phyloP scores from a whole-genome alignment of 2,329 filamentous ascomycete species.

The Diaporthe caulivora region DNA sequence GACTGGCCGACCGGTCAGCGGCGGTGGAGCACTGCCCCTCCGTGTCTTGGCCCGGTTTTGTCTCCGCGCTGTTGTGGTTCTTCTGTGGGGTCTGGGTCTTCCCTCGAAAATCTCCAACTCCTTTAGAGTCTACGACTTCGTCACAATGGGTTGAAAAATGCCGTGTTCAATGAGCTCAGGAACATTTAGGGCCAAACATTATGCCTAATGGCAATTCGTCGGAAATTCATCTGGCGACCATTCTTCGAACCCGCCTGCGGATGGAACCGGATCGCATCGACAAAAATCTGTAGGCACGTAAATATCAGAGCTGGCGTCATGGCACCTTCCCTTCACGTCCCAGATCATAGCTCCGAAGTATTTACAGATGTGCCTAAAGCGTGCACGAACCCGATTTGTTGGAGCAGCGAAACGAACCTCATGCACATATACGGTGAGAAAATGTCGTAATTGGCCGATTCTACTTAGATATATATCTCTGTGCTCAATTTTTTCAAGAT shows the following conservation, averaged over 20 bases:
- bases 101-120: background rate
- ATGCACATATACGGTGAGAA: slow-evolving; percentile 5
- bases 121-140: too few species aligned
- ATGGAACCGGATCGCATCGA: too few species aligned
- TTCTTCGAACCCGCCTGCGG: too few species aligned
- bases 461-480: too few species aligned
- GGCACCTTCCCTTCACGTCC: too few species aligned
- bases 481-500: background rate
- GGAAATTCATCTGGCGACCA: too few species aligned
- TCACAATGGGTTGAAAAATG: too few species aligned
- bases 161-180: too few species aligned
- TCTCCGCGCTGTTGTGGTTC: slow-evolving; percentile 14
- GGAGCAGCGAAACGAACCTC: background rate
- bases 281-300: background rate
- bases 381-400: background rate
- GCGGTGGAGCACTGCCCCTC: slow-evolving; percentile 8
- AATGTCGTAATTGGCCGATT: too few species aligned
- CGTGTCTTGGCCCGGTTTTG: slow-evolving; percentile 20
- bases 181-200: background rate
- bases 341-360: too few species aligned
- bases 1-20: slow-evolving; percentile 4
- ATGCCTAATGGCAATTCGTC: too few species aligned
- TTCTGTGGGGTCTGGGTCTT: background rate
- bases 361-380: background rate
- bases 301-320: background rate